Evolutionary conservation across 1,284 basidiomycete genomes (phyloP), one percentile per base, ranked within the genome.

Genomic region (Papiliotrema fonsecae): DNA sequence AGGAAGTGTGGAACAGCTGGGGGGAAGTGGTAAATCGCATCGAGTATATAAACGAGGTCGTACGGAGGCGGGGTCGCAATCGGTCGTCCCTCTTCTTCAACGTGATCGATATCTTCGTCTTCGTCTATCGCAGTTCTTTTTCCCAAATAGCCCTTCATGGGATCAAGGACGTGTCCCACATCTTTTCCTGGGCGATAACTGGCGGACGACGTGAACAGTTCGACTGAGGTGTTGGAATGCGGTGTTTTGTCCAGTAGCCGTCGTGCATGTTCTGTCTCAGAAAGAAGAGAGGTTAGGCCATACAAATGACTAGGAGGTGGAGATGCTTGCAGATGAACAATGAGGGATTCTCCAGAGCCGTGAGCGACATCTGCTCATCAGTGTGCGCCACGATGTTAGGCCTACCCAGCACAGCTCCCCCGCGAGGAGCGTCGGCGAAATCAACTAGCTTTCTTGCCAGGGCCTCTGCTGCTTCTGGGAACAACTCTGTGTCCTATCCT

Each of bases 271-370:
- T 64, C 45, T 40, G 81, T 74, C 53, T 87, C 84, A 2, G 65
- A 51, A 9, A 66, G 45, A 4, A 84, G 73, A 49, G 79, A 81
- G 11, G 85, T 85, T 32, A 87, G 80, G 9, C 82, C 85, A 19
- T 75, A 74, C 10, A 87, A 57, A 46, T 69, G 60, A 1, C 72
- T 65, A 6, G 80, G 82, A 9, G 76, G 77, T 13, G 80, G 78
- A 22, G 46, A 34, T 7, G 43, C 42, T 6, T 55, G 54, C 18
- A 72, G 59, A 45, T 70, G 70, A 31, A 72, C 42, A 18, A 81
- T 63, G 9, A 86, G 73, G 0, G 84, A 86, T 66, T 86, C 84
- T 36, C 85, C 85, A 24, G 80, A 81, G 22, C 84, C 85, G 65
- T 85, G 81, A 9, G 84, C 85, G 24, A 86, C 81, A 65, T 87